A percentile compares a stretch with the other conserved stretches of the same genome.
Evolutionary conservation across 306 rosid species (phyloP).

Genomic region (Alnus glutinosa): DNA sequence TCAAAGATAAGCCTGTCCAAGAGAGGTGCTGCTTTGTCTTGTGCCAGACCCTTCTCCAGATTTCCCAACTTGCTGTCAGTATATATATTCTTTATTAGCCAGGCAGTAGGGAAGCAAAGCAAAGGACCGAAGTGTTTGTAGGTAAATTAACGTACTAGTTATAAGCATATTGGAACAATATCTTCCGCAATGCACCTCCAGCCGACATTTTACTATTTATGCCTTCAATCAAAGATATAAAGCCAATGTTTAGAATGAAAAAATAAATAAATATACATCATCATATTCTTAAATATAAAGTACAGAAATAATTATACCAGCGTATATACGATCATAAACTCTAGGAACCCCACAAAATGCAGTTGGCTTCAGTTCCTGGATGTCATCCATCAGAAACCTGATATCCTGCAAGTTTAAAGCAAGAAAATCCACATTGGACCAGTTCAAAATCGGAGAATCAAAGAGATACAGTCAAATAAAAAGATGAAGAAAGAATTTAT

Average conservation of each 20-base stretch:
- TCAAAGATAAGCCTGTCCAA: constrained; percentile 81
- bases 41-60: constrained; percentile 77
- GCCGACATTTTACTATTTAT: constrained; percentile 60
- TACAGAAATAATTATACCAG: constrained; percentile 38
- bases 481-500: neutral
- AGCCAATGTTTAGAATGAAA: constrained; percentile 19
- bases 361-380: constrained; percentile 76
- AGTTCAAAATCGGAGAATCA: neutral
- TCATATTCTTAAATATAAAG: neutral
- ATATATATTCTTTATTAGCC: constrained; percentile 32
- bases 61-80: constrained; percentile 63
- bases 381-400: constrained; percentile 77
- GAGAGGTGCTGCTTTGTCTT: constrained; percentile 79
- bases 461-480: neutral
- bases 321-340: constrained; percentile 71
- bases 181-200: constrained; percentile 57
- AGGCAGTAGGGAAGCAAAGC: constrained; percentile 22
- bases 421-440: constrained; percentile 10
- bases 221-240: constrained; percentile 46
- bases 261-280: neutral
- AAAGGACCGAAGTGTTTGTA: neutral
- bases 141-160: constrained; percentile 55
- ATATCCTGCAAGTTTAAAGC: constrained; percentile 60
- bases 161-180: constrained; percentile 73
- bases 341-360: constrained; percentile 90